phyloP scores from a whole-genome alignment of 192 early-diverging fungal species.

The Backusella luteola region DNA sequence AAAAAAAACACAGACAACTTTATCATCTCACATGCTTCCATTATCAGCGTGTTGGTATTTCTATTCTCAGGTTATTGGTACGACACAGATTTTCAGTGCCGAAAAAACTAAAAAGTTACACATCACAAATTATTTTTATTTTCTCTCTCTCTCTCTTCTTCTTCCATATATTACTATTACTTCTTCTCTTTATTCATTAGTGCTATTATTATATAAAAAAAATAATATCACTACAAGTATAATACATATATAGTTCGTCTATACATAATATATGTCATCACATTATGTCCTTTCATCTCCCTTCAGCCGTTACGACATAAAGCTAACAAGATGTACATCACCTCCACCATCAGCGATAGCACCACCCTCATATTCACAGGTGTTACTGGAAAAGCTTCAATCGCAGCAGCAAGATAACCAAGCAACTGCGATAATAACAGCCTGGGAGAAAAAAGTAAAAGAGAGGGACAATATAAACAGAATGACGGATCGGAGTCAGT shows the following conservation, averaged over 20 bases:
- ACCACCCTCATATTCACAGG: not conserved
- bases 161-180: not conserved
- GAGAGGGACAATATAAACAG: not conserved
- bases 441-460: constrained; percentile 1
- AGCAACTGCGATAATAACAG: not conserved
- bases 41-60: not conserved
- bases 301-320: not conserved
- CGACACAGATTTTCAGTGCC: not conserved
- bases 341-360: not conserved
- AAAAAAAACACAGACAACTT: constrained; percentile 1
- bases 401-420: not conserved
- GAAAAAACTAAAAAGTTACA: constrained; percentile 1
- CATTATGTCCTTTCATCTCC: not conserved
- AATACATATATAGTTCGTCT: not conserved
- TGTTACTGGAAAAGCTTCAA: not conserved
- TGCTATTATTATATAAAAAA: not conserved
- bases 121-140: not conserved
- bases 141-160: not conserved
- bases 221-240: not conserved
- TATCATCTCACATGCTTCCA: not conserved
- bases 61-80: not conserved
- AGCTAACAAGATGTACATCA: not conserved
- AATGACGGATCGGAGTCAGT: not conserved
- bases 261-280: not conserved
- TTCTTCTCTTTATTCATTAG: not conserved